Evolutionary conservation across 2,329 filamentous ascomycete genomes (phyloP), one percentile per base, ranked within the genome.

Genomic region (Cordyceps cateniannulata): DNA sequence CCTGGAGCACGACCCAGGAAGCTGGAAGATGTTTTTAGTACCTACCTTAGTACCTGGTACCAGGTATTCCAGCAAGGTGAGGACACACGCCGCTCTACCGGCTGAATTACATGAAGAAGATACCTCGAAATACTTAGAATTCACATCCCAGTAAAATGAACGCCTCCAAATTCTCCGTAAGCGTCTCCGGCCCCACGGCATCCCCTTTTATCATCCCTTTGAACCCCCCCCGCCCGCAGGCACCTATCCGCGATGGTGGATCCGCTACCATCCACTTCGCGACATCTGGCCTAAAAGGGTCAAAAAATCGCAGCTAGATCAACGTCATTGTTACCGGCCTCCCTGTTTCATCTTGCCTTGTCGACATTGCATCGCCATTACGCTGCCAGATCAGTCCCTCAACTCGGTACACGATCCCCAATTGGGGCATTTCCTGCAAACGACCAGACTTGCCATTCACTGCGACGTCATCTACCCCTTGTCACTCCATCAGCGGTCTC

Each of bases 251-350:
- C 22, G 24, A 48, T 35, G 25, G 56, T 59, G 56, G 56, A 42
- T 35, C 29, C 48, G 18, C n/a, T 45, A 5, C 48, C 56, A 52
- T 52, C 48, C 56, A 52, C 22, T 22, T 61, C 59, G 59, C 59
- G 59, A 61, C 51, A 61, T 49, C 50, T 61, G 59, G 59, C 59
- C 59, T 12, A 61, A 61, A 61, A 48, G 45, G 59, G 59, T 55
- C 59, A 61, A 55, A 45, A 29, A 32, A 38, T 48, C 44, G 29
- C 14, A 61, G 18, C 59, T 49, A 50, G 40, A 29, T 44, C 44
- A 55, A 55, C 59, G 59, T 50, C 59, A 61, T 55, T 45, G n/a
- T 45, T 24, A 45, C 38, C 25, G 48, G n/a, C n/a, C n/a, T 47
- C 48, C 27, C 48, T 59, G n/a, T 45, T 45, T 24, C 47, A 22